These are phyloP conservation scores for Glebionis coronaria DNA, from an alignment of 129 eudicot genomes.

Conservation along the genomic window DNA sequence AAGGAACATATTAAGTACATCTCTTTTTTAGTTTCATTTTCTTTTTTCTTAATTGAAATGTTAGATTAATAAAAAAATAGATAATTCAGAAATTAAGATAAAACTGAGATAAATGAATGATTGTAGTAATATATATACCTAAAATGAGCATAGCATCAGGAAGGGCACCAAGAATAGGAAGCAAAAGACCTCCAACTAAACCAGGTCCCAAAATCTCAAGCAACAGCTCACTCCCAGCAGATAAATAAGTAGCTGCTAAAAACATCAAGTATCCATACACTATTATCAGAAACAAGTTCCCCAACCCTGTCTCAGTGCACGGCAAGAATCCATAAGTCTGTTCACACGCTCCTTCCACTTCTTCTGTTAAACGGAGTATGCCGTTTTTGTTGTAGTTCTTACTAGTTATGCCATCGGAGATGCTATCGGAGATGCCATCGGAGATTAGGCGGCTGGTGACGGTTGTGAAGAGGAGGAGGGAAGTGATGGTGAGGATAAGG, in stretches of 20 bases:
- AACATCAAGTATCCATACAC: constrained; percentile 80
- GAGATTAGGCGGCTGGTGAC: constrained; percentile 43
- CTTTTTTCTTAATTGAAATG: no score
- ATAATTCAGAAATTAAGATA: no score
- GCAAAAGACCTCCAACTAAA: constrained; percentile 70
- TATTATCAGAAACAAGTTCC: constrained; percentile 56
- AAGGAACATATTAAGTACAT: no score
- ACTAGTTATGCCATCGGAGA: constrained; percentile 8
- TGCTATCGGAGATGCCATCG: constrained; percentile 59
- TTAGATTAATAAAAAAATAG: no score
- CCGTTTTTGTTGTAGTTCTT: not conserved
- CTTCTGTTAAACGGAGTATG: constrained; percentile 32
- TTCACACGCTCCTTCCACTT: constrained; percentile 51
- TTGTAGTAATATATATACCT: no score
- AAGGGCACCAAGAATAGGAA: constrained; percentile 80
- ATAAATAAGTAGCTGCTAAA: constrained; percentile 65
- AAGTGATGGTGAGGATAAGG: constrained; percentile 38
- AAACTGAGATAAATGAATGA: no score
- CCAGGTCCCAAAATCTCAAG: constrained; percentile 86
- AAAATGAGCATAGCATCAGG: constrained; percentile 89
- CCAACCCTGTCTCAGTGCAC: constrained; percentile 57
- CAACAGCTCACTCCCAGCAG: constrained; percentile 67
- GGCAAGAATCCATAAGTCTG: constrained; percentile 80
- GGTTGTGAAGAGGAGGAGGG: constrained; percentile 37
- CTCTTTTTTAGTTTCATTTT: no score